Conservation (phyloP, 2,329 filamentous ascomycete genomes). For the Epichloe sibirici region DNA sequence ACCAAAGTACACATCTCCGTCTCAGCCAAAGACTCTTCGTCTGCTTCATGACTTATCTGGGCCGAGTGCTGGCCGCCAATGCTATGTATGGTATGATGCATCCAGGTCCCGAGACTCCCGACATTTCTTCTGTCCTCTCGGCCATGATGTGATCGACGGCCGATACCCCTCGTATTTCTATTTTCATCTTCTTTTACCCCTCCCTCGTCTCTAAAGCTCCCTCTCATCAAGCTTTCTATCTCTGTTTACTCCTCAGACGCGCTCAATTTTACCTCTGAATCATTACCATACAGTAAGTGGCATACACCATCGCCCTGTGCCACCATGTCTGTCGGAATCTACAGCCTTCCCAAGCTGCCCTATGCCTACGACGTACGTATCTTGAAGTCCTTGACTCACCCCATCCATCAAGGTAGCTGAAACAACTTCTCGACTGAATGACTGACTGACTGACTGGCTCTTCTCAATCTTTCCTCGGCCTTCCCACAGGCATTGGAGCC, state of each 20-base stretch:
- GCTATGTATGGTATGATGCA: no score
- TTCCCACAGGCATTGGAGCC: slow-evolving; percentile 52
- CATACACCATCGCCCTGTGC: neutral
- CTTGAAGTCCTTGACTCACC: neutral
- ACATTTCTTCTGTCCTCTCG: no score
- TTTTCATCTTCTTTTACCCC: neutral
- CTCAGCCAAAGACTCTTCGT: no score
- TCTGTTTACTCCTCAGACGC: neutral
- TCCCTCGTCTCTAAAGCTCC: neutral
- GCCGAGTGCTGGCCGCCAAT: no score
- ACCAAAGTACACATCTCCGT: no score
- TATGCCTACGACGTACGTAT: slow-evolving; percentile 57
- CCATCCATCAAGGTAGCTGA: slow-evolving; percentile 5
- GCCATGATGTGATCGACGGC: no score
- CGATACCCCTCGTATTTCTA: no score
- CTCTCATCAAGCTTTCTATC: neutral
- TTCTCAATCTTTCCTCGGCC: neutral
- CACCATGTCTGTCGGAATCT: slow-evolving; percentile 30
- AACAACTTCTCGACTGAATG: slow-evolving; percentile 31
- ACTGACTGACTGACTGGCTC: neutral
- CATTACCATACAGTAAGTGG: no score
- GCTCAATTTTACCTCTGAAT: neutral
- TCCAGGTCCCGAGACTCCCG: no score
- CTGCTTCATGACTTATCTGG: no score
- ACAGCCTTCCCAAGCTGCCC: slow-evolving; percentile 52